Percentiles rank a stretch among this genome's conserved stretches.
phyloP scores from a whole-genome alignment of 805 yeast species.

The Wickerhamiella sergipiensis region DNA sequence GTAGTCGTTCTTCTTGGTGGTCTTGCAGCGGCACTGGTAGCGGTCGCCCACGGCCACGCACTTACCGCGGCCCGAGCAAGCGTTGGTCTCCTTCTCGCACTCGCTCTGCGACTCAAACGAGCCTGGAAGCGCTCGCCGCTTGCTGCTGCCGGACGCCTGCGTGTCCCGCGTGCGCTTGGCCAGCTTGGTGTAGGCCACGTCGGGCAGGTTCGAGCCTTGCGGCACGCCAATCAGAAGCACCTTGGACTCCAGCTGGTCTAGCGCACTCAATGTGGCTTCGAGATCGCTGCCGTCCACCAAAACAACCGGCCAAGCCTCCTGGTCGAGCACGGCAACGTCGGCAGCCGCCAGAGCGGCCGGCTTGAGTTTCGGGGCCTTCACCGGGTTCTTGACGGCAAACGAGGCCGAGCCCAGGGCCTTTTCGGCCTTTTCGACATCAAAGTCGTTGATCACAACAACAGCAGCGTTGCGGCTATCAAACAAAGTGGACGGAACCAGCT shows the following conservation, averaged over 20 bases:
- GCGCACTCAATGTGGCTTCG: not conserved
- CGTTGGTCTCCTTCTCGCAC: constrained; percentile 23
- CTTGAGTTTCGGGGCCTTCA: not conserved
- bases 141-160: not conserved
- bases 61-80: constrained; percentile 28
- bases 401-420: constrained; percentile 12
- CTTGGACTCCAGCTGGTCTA: constrained; percentile 4
- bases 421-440: constrained; percentile 8
- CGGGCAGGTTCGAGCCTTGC: constrained; percentile 1
- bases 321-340: not conserved
- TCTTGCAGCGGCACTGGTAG: constrained; percentile 25
- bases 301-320: not conserved
- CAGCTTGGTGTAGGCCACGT: not conserved
- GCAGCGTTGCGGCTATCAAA: constrained; percentile 10
- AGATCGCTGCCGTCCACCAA: not conserved
- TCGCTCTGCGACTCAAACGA: constrained; percentile 19
- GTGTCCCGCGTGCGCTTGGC: not conserved
- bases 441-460: constrained; percentile 13
- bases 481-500: constrained; percentile 12
- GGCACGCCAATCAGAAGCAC: constrained; percentile 14
- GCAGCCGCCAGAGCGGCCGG: constrained; percentile 1
- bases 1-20: constrained; percentile 20
- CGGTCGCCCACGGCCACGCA: constrained; percentile 21
- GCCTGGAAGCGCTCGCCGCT: not conserved
- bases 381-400: constrained; percentile 3